Conservation (phyloP, 2,329 filamentous ascomycete species). For the Coniochaeta sp. region DNA sequence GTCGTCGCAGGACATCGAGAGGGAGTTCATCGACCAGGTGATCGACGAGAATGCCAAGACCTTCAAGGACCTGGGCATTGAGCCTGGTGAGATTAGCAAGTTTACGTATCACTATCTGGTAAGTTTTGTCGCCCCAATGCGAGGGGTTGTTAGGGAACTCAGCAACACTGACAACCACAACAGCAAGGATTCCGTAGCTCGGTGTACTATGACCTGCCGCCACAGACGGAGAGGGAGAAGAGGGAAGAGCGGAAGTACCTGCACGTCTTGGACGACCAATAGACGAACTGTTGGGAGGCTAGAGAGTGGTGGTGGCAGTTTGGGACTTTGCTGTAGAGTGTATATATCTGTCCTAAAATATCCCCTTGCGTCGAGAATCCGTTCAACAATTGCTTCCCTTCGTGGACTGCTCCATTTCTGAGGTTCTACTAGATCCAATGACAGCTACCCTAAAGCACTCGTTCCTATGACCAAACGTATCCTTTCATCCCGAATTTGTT, state of each 20-base stretch:
- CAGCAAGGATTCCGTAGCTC: slow-evolving; percentile 87
- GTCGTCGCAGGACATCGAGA: slow-evolving; percentile 79
- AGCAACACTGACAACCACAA: slow-evolving; percentile 18
- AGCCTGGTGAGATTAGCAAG: slow-evolving; percentile 77
- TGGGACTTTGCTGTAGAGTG: slow-evolving; percentile 14
- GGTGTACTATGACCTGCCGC: slow-evolving; percentile 86
- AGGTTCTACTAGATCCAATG: too few relatives aligned
- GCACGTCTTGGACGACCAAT: slow-evolving; percentile 86
- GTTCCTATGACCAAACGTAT: too few relatives aligned
- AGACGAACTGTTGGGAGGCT: slow-evolving; percentile 26
- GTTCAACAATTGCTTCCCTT: neutral
- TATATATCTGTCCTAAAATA: slow-evolving; percentile 23
- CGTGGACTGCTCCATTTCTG: too few relatives aligned
- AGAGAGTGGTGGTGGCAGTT: slow-evolving; percentile 1
- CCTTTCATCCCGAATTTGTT: too few relatives aligned
- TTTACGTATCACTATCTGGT: slow-evolving; percentile 93
- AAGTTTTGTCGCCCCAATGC: slow-evolving; percentile 34
- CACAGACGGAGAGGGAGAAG: slow-evolving; percentile 90
- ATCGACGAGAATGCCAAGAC: slow-evolving; percentile 92
- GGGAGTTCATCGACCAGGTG: slow-evolving; percentile 86
- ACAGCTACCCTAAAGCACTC: too few relatives aligned
- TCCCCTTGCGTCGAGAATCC: slow-evolving; percentile 12
- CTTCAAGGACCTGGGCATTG: slow-evolving; percentile 86
- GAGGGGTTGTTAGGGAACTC: slow-evolving; percentile 24
- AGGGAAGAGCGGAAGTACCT: slow-evolving; percentile 94